phyloP scores from a whole-genome alignment of 2,329 filamentous ascomycete genomes.

The Trichoderma aggressivum region DNA sequence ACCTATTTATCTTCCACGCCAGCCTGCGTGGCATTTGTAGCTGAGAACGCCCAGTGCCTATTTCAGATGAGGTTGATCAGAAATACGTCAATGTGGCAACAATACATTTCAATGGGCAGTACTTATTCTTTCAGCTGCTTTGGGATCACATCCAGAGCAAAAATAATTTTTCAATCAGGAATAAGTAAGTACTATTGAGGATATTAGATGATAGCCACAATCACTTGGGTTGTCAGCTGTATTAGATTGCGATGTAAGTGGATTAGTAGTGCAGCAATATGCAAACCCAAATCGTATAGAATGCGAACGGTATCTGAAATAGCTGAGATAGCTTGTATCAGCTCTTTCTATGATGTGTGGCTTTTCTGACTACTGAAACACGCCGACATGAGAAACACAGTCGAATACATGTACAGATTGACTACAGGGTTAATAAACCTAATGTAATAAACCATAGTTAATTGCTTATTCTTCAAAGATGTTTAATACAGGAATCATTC shows the following conservation, averaged over 20 bases:
- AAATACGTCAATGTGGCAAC: neutral
- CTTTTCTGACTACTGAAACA: neutral
- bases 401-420: too few relatives aligned
- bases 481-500: too few relatives aligned
- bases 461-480: too few relatives aligned
- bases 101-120: neutral
- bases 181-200: neutral
- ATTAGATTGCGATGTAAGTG: neutral
- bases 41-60: neutral
- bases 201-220: neutral
- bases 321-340: neutral
- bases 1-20: neutral
- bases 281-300: neutral
- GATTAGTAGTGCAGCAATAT: neutral
- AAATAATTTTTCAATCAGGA: neutral
- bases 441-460: too few relatives aligned
- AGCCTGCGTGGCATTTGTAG: neutral
- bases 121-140: neutral
- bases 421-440: too few relatives aligned
- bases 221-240: neutral
- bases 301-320: neutral
- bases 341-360: neutral
- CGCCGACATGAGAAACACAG: too few relatives aligned
- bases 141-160: neutral
- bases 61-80: neutral